Evolutionary conservation across 129 eudicot genomes (phyloP).

Genomic region (Tanacetum coccineum): DNA sequence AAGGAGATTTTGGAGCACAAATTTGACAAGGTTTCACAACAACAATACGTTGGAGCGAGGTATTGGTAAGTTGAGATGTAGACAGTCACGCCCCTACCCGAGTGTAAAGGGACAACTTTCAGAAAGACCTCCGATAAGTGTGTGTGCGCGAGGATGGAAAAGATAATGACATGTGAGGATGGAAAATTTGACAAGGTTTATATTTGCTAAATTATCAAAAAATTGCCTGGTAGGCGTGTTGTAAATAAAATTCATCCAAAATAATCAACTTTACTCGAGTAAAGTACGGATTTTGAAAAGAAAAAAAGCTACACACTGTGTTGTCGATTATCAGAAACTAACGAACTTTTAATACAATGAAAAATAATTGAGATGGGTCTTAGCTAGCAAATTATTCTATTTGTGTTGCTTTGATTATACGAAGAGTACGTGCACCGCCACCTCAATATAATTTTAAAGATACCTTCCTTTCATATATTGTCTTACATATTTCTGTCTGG

Average conservation of each 20-base stretch:
- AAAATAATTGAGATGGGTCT: slow-evolving; percentile 9
- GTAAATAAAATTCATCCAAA: background rate
- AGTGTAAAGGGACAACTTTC: too few species aligned
- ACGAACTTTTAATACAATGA: background rate
- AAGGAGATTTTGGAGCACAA: too few species aligned
- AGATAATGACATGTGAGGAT: too few species aligned
- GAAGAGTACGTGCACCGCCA: background rate
- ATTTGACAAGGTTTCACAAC: too few species aligned
- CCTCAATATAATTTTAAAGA: slow-evolving; percentile 12
- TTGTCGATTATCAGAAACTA: slow-evolving; percentile 10
- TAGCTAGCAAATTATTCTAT: slow-evolving; percentile 9
- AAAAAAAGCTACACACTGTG: background rate
- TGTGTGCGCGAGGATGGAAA: too few species aligned
- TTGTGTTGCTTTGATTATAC: slow-evolving; percentile 29
- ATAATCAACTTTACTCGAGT: background rate
- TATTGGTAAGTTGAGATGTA: too few species aligned
- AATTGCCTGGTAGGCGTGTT: too few species aligned
- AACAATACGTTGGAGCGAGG: too few species aligned
- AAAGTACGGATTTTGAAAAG: background rate
- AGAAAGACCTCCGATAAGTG: too few species aligned
- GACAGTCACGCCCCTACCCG: too few species aligned
- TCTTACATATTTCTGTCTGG: slow-evolving; percentile 11
- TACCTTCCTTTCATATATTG: slow-evolving; percentile 18
- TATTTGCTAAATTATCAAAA: too few species aligned
- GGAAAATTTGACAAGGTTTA: too few species aligned